Conservation (phyloP, 306 rosid species). For the Elaeagnus macrophylla region DNA sequence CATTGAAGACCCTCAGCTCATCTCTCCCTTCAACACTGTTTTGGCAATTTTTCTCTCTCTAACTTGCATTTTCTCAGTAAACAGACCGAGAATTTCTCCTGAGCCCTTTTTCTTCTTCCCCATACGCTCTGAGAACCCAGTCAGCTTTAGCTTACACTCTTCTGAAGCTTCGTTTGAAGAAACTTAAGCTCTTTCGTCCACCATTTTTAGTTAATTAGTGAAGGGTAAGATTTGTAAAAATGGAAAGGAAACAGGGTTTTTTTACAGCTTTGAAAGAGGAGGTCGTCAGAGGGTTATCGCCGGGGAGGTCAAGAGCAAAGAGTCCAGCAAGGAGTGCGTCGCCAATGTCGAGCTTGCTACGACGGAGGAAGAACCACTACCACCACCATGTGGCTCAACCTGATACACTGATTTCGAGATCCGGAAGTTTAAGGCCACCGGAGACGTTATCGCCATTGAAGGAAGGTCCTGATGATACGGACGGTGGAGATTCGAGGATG, state of each 20-base stretch:
- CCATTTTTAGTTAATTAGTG: background rate
- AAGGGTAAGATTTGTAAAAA: constrained; percentile 16
- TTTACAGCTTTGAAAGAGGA: constrained; percentile 74
- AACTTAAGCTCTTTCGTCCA: background rate
- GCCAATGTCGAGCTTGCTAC: constrained; percentile 58
- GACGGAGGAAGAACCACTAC: constrained; percentile 62
- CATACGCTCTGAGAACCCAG: background rate
- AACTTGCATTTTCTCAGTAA: background rate
- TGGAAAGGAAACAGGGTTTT: constrained; percentile 91
- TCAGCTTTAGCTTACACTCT: background rate
- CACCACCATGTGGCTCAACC: constrained; percentile 53
- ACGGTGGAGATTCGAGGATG: constrained; percentile 48
- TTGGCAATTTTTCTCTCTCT: constrained; percentile 4
- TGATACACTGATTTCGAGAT: constrained; percentile 61
- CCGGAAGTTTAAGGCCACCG: constrained; percentile 70
- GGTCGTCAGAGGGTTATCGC: constrained; percentile 79
- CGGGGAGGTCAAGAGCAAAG: constrained; percentile 67
- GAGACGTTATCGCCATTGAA: constrained; percentile 92
- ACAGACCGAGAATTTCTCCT: background rate
- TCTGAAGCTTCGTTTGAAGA: too few relatives aligned
- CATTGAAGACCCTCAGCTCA: background rate
- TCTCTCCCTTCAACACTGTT: background rate
- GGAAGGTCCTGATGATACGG: constrained; percentile 90
- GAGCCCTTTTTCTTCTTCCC: background rate
- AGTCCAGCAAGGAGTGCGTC: constrained; percentile 56